Percentiles rank a stretch among this genome's conserved stretches.
Evolutionary conservation across 495 filamentous ascomycete species (phyloP).

Genomic region (Podospora didyma): DNA sequence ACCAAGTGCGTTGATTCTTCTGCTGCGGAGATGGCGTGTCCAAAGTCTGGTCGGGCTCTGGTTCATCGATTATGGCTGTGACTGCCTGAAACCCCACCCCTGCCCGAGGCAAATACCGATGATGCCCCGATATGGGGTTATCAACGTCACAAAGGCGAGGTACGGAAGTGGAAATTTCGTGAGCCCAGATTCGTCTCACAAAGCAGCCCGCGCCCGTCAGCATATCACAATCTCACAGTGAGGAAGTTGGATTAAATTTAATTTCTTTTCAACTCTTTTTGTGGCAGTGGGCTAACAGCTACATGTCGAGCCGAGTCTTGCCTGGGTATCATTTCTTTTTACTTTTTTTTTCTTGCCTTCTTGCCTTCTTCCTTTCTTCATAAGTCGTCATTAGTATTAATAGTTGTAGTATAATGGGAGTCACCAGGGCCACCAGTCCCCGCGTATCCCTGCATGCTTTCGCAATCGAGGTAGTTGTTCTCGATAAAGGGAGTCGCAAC

Average conservation of each 20-base stretch:
- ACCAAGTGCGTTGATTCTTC: too few species aligned
- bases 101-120: too few species aligned
- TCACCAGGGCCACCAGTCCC: conserved; percentile 24
- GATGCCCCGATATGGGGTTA: too few species aligned
- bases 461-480: conserved; percentile 36
- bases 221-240: neutral
- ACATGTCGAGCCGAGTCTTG: neutral
- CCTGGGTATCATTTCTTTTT: conserved; percentile 8
- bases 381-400: conserved; percentile 4
- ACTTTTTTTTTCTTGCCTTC: neutral
- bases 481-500: conserved; percentile 41
- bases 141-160: too few species aligned
- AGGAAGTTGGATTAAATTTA: neutral
- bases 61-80: too few species aligned
- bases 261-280: neutral
- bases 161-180: too few species aligned
- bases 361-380: neutral
- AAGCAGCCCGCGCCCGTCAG: too few species aligned
- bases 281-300: neutral
- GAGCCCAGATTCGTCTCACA: too few species aligned
- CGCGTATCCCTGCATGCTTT: conserved; percentile 25
- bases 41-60: too few species aligned
- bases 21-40: too few species aligned
- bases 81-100: too few species aligned
- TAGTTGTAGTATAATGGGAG: conserved; percentile 8